Conservation (phyloP, 1,139 yeast genomes). For the Debaryomyces singareniensis region DNA sequence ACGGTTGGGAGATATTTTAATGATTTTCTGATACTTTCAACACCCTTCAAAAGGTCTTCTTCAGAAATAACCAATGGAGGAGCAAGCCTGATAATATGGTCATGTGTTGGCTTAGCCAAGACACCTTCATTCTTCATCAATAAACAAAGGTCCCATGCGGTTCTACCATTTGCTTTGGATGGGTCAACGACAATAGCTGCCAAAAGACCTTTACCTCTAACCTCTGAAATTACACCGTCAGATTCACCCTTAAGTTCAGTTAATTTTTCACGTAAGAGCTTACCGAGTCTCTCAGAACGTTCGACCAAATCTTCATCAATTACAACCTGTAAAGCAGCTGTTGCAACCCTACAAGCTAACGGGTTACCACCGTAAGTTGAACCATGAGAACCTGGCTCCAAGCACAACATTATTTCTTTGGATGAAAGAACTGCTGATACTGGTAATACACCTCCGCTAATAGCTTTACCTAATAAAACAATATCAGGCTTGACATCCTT, state of each 20-base stretch:
- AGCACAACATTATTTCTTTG: conserved; percentile 79
- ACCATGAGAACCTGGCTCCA: conserved; percentile 96
- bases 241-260: conserved; percentile 53
- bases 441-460: conserved; percentile 92
- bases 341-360: conserved; percentile 86
- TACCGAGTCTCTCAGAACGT: conserved; percentile 70
- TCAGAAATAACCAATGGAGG: conserved; percentile 92
- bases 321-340: conserved; percentile 89
- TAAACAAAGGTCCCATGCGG: conserved; percentile 95
- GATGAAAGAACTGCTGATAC: conserved; percentile 89
- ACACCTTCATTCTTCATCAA: conserved; percentile 86
- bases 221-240: conserved; percentile 76
- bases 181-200: conserved; percentile 91
- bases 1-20: conserved; percentile 56
- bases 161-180: conserved; percentile 74
- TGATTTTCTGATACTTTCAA: conserved; percentile 60
- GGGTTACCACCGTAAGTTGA: conserved; percentile 99
- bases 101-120: conserved; percentile 95
- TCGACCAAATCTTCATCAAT: conserved; percentile 82
- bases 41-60: conserved; percentile 79
- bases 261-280: conserved; percentile 61
- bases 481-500: conserved; percentile 77
- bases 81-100: conserved; percentile 89
- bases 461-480: conserved; percentile 86
- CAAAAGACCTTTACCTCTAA: conserved; percentile 87